Conservation (phyloP, 2,329 filamentous ascomycete genomes). For the Gaeumannomyces tritici region DNA sequence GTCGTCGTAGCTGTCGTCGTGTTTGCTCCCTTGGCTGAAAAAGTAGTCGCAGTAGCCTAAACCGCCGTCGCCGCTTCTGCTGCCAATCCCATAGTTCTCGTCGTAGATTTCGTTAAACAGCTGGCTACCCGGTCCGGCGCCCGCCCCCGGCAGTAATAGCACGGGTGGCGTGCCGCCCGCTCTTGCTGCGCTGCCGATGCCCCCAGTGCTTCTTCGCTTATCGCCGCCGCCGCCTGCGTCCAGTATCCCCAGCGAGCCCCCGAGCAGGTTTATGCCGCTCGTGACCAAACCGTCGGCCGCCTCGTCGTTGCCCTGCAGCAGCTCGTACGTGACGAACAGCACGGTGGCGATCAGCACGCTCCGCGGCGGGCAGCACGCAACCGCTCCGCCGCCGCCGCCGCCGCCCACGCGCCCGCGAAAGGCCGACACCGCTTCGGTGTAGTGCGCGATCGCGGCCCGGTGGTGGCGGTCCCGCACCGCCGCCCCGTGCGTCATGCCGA, state of each 20-base stretch:
- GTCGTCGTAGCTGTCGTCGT: neutral
- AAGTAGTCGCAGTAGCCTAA: neutral
- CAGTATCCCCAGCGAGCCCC: constrained; percentile 10
- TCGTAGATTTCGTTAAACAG: too few relatives aligned
- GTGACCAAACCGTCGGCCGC: constrained; percentile 7
- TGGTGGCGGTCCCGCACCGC: constrained; percentile 5
- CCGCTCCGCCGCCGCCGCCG: too few relatives aligned
- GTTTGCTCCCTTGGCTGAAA: neutral
- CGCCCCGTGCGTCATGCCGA: too few relatives aligned
- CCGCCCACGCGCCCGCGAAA: constrained; percentile 7
- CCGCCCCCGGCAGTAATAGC: neutral
- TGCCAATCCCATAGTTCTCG: neutral
- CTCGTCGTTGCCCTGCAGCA: constrained; percentile 10
- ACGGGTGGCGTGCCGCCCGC: neutral
- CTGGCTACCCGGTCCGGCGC: too few relatives aligned
- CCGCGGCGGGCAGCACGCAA: constrained; percentile 7
- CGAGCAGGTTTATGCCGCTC: constrained; percentile 6
- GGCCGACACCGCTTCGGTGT: constrained; percentile 8
- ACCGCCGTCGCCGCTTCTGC: neutral
- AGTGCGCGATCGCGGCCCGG: constrained; percentile 8
- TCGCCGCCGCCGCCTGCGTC: neutral
- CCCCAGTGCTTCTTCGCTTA: neutral
- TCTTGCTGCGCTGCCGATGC: neutral
- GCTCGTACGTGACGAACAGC: constrained; percentile 11
- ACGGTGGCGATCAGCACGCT: constrained; percentile 10